phyloP scores from a whole-genome alignment of 2,329 filamentous ascomycete genomes.

The Hypoxylon sp. region DNA sequence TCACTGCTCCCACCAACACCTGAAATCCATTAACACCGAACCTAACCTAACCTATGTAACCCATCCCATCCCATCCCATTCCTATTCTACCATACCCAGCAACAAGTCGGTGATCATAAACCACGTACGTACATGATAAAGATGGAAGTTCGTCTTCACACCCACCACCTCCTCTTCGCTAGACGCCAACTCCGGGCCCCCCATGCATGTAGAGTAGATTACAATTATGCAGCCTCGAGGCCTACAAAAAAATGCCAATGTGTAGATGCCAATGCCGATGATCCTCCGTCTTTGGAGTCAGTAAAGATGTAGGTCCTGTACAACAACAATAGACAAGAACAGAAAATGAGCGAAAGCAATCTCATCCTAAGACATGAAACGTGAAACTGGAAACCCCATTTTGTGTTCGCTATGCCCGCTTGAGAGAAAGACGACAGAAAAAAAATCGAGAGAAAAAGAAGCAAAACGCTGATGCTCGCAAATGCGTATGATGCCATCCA shows the following conservation, averaged over 20 bases:
- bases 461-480: constrained; percentile 6
- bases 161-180: background rate
- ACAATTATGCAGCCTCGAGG: constrained; percentile 35
- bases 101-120: constrained; percentile 24
- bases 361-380: background rate
- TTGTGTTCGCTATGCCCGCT: constrained; percentile 9
- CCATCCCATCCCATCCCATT: constrained; percentile 11
- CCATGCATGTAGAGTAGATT: constrained; percentile 30
- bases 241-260: constrained; percentile 4
- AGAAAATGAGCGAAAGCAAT: background rate
- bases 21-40: constrained; percentile 11
- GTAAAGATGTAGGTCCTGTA: background rate
- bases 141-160: constrained; percentile 25
- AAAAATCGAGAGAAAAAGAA: constrained; percentile 6
- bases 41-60: constrained; percentile 4
- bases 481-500: background rate
- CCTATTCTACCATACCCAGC: constrained; percentile 7
- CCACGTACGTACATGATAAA: constrained; percentile 38
- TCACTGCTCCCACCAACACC: background rate
- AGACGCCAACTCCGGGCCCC: constrained; percentile 33
- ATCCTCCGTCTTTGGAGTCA: background rate
- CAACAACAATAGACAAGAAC: background rate
- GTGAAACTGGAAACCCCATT: constrained; percentile 9
- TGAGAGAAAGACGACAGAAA: background rate
- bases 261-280: background rate